Base-by-base conservation (phyloP, 2,329 filamentous ascomycete species). In the Myriosclerotinia curreyana region DNA sequence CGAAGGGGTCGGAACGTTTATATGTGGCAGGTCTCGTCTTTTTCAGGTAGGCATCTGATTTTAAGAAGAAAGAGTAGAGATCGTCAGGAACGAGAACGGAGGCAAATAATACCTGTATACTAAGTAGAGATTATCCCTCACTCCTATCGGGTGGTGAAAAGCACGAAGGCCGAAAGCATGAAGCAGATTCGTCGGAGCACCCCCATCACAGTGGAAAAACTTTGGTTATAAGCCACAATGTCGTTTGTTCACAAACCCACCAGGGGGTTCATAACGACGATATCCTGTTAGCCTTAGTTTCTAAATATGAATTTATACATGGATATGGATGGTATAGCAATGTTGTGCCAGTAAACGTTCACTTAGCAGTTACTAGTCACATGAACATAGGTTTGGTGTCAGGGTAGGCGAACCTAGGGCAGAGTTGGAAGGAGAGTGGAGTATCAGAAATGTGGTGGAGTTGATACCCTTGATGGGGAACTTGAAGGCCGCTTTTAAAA, bases 31-130 rank as follows among this genome's bases (percentile, higher is more conserved):
- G 34, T 36, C 38, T 62, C 15, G 60, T 38, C 60, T 56, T 50
- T 62, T 38, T 25, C 54, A 54, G 17, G 20, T 36, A 58, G 60
- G 31, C 40, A 38, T 22, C 36, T 34, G 42, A 48, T 22, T 28
- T n/a, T n/a, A 31, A 46, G 60, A 62, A 31, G 60, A 62, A 56
- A 40, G 31, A 34, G 60, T 38, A 62, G 52, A 44, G 60, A 63
- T 63, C 61, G 52, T 59, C 53, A 63, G 61, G 61, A 59, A 63
- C 61, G 40, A 42, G 52, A 34, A 36, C 44, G 52, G 36, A 22
- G 60, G 60, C 40, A 58, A 40, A 42, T 48, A 58, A 14, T 56
- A n/a, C 15, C 52, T 42, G 28, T 28, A 5, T 31, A 38, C 40
- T 36, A 28, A 58, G 53, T 34, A 50, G 22, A 50, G 52, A 28